Evolutionary conservation across 202 grass and related monocot species (phyloP).

Genomic region (Panicum hallii): DNA sequence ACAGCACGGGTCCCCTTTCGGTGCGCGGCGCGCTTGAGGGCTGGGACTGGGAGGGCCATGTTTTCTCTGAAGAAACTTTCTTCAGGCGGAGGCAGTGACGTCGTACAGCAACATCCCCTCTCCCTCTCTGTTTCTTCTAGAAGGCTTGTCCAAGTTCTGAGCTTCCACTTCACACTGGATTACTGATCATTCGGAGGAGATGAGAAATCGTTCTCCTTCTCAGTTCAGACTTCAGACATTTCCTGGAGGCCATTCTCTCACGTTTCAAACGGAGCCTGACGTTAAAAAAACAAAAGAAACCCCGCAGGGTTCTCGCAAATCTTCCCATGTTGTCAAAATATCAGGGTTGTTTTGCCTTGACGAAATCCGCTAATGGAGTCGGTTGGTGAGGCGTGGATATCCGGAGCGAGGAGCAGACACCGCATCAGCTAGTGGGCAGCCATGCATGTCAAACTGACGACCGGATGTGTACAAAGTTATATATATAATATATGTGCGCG

Average conservation of each 20-base stretch:
- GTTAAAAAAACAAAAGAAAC: neutral
- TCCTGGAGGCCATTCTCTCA: neutral
- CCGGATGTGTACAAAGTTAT: neutral
- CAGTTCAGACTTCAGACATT: neutral
- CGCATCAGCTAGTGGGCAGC: neutral
- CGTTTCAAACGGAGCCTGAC: neutral
- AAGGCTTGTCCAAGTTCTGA: neutral
- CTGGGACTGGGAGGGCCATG: neutral
- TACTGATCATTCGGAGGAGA: no score
- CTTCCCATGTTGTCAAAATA: neutral
- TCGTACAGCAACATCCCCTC: constrained; percentile 10
- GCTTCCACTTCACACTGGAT: neutral
- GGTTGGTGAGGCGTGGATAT: constrained; percentile 9
- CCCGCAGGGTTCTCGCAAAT: neutral
- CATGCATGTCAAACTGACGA: neutral
- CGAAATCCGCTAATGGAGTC: constrained; percentile 1
- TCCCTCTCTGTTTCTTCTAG: neutral
- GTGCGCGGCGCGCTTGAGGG: neutral
- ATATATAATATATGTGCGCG: neutral
- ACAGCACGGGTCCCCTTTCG: constrained; percentile 59
- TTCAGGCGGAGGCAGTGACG: neutral
- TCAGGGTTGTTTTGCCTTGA: neutral
- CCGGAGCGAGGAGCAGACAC: neutral
- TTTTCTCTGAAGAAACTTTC: neutral
- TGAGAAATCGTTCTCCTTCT: no score